Conservation (phyloP, 139 green algal species). For the Ettlia oleoabundans region DNA sequence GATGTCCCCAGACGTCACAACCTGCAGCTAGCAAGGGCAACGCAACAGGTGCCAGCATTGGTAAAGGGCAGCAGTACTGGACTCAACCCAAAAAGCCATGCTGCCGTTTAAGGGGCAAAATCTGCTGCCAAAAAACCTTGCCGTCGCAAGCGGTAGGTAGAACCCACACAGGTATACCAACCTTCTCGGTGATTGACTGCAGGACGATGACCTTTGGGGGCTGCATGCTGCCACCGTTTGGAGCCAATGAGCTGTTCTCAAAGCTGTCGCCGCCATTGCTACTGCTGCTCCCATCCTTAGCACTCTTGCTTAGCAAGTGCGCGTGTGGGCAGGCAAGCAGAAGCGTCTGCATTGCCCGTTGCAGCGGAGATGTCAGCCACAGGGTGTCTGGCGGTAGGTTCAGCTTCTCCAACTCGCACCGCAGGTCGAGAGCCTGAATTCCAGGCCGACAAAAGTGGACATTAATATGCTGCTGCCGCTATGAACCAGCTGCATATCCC, state of each 20-base stretch:
- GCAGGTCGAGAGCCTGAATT: too few species aligned
- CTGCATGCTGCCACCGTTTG: background rate
- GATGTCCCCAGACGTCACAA: conserved; percentile 71
- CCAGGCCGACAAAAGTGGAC: too few species aligned
- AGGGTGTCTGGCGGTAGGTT: conserved; percentile 54
- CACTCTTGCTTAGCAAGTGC: conserved; percentile 8
- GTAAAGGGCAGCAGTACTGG: background rate
- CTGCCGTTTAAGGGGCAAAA: too few species aligned
- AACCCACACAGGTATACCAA: too few species aligned
- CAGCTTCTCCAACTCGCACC: conserved; percentile 29
- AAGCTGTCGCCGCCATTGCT: background rate
- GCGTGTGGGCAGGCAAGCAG: conserved; percentile 45
- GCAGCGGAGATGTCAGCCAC: conserved; percentile 71
- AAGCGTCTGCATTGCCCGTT: conserved; percentile 74
- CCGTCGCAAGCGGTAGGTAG: too few species aligned
- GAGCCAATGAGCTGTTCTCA: conserved; percentile 6
- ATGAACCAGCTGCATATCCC: too few species aligned
- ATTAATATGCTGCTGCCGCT: too few species aligned
- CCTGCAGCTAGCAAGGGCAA: conserved; percentile 56
- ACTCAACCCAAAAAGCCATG: background rate
- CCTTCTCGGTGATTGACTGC: conserved; percentile 5
- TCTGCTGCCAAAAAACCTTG: too few species aligned
- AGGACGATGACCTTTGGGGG: background rate
- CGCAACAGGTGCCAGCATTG: background rate
- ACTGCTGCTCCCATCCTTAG: too few species aligned